Conservation (phyloP, 1,284 basidiomycete genomes). For the Sporisorium exsertum region DNA sequence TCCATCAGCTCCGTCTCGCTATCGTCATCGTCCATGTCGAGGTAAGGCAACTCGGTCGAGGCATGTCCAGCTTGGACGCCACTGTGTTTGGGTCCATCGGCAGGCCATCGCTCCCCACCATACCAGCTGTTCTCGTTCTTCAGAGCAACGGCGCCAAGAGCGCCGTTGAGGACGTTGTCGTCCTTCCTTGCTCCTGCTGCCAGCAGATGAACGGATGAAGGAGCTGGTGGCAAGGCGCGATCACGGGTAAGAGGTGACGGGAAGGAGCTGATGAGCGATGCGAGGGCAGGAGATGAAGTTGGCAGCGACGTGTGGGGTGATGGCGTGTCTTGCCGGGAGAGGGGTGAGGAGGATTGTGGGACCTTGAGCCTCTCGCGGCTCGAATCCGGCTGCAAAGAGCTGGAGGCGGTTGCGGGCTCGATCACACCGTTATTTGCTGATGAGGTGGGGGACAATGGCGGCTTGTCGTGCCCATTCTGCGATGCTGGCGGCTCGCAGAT, state of each 20-base stretch:
- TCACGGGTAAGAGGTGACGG: slow-evolving; percentile 27
- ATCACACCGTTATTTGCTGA: background rate
- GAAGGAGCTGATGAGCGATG: slow-evolving; percentile 45
- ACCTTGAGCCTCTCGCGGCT: slow-evolving; percentile 13
- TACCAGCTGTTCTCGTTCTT: slow-evolving; percentile 39
- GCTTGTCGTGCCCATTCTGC: background rate
- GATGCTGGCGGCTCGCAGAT: slow-evolving; percentile 3
- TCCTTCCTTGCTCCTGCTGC: background rate
- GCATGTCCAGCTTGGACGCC: background rate
- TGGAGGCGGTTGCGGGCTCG: slow-evolving; percentile 4
- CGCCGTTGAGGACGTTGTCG: background rate
- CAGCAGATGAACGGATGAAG: background rate
- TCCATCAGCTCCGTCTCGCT: slow-evolving; percentile 3
- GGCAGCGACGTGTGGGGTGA: slow-evolving; percentile 11
- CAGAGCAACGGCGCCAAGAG: background rate
- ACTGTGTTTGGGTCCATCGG: slow-evolving; percentile 7
- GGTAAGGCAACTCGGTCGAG: slow-evolving; percentile 23
- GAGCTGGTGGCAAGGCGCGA: background rate
- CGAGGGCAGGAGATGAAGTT: slow-evolving; percentile 32
- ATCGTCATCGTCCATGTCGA: slow-evolving; percentile 31
- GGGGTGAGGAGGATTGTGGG: background rate
- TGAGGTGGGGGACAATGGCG: slow-evolving; percentile 3
- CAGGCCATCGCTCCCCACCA: slow-evolving; percentile 31
- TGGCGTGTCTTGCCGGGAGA: background rate
- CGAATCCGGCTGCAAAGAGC: background rate